phyloP scores from a whole-genome alignment of 805 yeast genomes.

The Cyberlindnera misumaiensis region DNA sequence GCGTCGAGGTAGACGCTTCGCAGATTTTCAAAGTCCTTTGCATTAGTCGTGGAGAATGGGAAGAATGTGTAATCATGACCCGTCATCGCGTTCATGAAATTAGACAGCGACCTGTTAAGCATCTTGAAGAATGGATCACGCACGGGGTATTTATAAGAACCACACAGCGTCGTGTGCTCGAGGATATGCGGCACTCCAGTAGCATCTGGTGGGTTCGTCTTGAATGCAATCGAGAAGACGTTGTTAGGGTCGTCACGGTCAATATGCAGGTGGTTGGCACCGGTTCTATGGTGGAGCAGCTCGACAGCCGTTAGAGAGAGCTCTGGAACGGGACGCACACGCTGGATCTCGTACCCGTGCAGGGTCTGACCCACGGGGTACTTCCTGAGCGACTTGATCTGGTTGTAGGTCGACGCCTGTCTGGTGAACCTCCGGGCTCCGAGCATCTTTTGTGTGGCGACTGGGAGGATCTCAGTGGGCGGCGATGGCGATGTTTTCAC shows the following conservation, averaged over 20 bases:
- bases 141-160: slow-evolving; percentile 85
- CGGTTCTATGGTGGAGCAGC: slow-evolving; percentile 59
- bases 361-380: slow-evolving; percentile 58
- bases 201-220: slow-evolving; percentile 90
- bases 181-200: slow-evolving; percentile 95
- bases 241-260: slow-evolving; percentile 79
- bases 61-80: slow-evolving; percentile 94
- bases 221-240: slow-evolving; percentile 84
- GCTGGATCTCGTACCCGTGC: slow-evolving; percentile 61
- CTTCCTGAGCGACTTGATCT: slow-evolving; percentile 33
- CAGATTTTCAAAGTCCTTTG: slow-evolving; percentile 71
- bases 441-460: neutral
- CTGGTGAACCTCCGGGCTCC: slow-evolving; percentile 5
- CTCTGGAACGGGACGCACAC: slow-evolving; percentile 71
- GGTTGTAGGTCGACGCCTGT: slow-evolving; percentile 24
- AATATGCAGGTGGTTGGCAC: slow-evolving; percentile 78
- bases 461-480: too few relatives aligned
- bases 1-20: slow-evolving; percentile 86
- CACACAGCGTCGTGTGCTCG: slow-evolving; percentile 95
- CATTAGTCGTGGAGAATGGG: slow-evolving; percentile 93
- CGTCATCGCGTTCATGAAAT: slow-evolving; percentile 98
- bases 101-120: slow-evolving; percentile 90
- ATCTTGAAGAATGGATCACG: slow-evolving; percentile 97
- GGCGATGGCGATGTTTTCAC: too few relatives aligned
- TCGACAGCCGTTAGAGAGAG: slow-evolving; percentile 74